Base-by-base conservation (phyloP, 495 filamentous ascomycete genomes). In the Echria macrotheca region DNA sequence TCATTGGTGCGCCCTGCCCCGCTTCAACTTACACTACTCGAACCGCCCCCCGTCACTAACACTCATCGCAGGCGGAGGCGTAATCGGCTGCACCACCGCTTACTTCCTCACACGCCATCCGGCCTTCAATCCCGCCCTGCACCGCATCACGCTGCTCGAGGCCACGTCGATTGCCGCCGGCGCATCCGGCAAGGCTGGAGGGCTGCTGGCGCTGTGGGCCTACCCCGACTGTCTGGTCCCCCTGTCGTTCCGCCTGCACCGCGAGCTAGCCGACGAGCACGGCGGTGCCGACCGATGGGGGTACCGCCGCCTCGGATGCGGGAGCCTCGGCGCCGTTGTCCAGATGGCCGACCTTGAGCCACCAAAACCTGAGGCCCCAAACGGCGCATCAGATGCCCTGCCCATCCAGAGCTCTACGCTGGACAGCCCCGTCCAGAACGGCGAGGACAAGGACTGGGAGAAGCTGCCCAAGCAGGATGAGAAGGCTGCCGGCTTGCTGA, bases 181-280 rank as follows among this genome's bases (percentile, higher is more conserved):
- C 19, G 93, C 93, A 32, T 95, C 89, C 19, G 93, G 93, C 6
- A 98, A 98, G 72, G 93, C 93, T 1, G 93, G 93, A 4, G 93
- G 93, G 1, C 76, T 98, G 10, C 72, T 98, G 14, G 93, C 83
- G 1, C 74, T 90, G 32, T 98, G 93, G 93, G 93, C 93, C 9
- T 96, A 96, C 59, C 93, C 93, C 1, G 75, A 65, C 53, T 85
- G 77, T 57, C 79, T 98, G 48, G 93, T 96, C 1, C 87, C 88
- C 2, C 71, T 98, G 44, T 93, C 86, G 52, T 98, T 87, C 69
- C 74, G 76, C 37, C 73, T 96, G 8, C 93, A 98, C 59, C 76
- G 79, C 11, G 80, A 95, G 49, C 73, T 98, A 5, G 86, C 94
- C n/a, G 76, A 77, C 21, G 87, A 93, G 60, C 89, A 98, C 59